These are phyloP conservation scores for Niebla homalea DNA, from an alignment of 495 filamentous ascomycete genomes.

Conservation along the genomic window DNA sequence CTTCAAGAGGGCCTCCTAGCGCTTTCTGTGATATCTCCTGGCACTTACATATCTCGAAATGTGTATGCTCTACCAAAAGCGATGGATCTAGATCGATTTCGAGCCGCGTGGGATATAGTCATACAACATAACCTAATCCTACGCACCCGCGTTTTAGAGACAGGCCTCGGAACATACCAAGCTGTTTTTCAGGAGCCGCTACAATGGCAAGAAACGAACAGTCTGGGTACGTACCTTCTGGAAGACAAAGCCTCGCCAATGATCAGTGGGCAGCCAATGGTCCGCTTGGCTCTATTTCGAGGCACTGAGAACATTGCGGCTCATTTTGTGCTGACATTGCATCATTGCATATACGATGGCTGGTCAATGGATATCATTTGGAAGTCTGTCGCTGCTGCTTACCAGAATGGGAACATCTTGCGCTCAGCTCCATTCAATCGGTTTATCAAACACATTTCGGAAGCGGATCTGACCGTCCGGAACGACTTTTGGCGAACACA, in stretches of 20 bases:
- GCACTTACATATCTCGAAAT: constrained; percentile 22
- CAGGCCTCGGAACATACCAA: too few species aligned
- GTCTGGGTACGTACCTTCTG: constrained; percentile 11
- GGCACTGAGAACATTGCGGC: background rate
- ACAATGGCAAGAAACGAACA: constrained; percentile 3
- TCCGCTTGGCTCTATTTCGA: constrained; percentile 29
- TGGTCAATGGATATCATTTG: too few species aligned
- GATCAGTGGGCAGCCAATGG: constrained; percentile 30
- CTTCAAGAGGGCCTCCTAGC: constrained; percentile 47
- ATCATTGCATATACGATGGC: constrained; percentile 14
- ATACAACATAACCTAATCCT: constrained; percentile 23
- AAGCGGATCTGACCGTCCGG: background rate
- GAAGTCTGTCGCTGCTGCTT: constrained; percentile 4
- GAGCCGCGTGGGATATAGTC: constrained; percentile 27
- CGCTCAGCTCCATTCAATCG: background rate
- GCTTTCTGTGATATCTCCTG: constrained; percentile 24
- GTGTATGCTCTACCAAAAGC: constrained; percentile 18
- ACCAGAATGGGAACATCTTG: background rate
- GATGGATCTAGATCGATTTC: constrained; percentile 23
- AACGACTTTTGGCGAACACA: constrained; percentile 1
- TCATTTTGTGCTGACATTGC: constrained; percentile 9
- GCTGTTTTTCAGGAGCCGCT: too few species aligned
- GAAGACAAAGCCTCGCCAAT: constrained; percentile 1
- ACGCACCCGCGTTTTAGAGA: constrained; percentile 32
- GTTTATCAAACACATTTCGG: background rate